Conservation (phyloP, 306 rosid species). For the Hippophae rhamnoides region DNA sequence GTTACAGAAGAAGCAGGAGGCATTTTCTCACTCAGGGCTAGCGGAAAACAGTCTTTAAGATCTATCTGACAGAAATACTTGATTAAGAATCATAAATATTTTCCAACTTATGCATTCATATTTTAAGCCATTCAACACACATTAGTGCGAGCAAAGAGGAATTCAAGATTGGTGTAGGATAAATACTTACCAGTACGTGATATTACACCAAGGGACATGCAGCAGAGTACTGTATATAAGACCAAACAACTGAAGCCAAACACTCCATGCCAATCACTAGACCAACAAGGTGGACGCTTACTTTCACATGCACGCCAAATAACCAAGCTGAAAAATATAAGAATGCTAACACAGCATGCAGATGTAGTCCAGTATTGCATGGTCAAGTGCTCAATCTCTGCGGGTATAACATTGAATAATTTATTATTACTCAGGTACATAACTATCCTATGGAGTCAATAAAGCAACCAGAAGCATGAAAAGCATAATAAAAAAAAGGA, state of each 20-base stretch:
- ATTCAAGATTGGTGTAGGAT: background rate
- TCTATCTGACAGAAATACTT: background rate
- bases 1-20: background rate
- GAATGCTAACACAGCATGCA: conserved; percentile 58
- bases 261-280: conserved; percentile 31
- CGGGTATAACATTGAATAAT: conserved; percentile 17
- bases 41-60: background rate
- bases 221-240: conserved; percentile 37
- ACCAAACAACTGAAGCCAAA: conserved; percentile 35
- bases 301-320: conserved; percentile 15
- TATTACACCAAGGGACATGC: conserved; percentile 34
- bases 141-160: background rate
- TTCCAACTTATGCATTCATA: background rate
- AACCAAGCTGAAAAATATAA: conserved; percentile 39
- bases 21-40: conserved; percentile 3
- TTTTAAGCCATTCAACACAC: conserved; percentile 3
- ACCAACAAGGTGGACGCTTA: conserved; percentile 1
- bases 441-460: background rate
- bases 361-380: conserved; percentile 86
- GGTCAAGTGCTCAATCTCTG: conserved; percentile 67
- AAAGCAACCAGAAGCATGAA: background rate
- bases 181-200: conserved; percentile 45
- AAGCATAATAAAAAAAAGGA: background rate
- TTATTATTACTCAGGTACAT: background rate
- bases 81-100: too few relatives aligned